Base-by-base conservation (phyloP, 371 early-diverging fungal species). In the Mucor mucedo region DNA sequence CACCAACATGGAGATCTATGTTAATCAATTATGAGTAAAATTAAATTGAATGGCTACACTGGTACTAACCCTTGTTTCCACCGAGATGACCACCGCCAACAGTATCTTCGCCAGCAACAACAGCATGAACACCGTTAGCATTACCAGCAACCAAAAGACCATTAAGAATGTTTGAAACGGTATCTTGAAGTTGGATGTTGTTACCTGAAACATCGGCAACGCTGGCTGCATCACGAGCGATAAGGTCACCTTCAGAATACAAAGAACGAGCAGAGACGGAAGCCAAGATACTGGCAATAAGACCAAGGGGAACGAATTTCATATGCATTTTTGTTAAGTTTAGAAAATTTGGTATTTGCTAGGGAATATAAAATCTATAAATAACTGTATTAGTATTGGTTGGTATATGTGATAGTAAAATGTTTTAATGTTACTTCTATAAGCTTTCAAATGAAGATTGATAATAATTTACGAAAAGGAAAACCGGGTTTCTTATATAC, bases 311-410 rank as follows among this genome's bases (percentile, higher is more conserved):
- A 32, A 60, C 39, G 30, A 60, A 52, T 52, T 60, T 60, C 53
- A 60, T 52, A 28, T 60, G 61, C 61, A 60, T 60, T 60, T 60
- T 59, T 42, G 44, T n/a, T 50, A 50, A 50, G 47, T 29, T 10
- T 50, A 50, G 28, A 50, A 48, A 50, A 50, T 47, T 21, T 47
- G 28, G 27, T 50, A 29, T 50, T 50, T 49, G 16, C 30, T 13
- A 47, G 27, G 27, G 47, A 21, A 47, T 47, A 47, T 21, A 47
- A 47, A 47, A 47, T 21, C 7, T 47, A n/a, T 47, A 21, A 47
- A 47, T 10, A 44, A 44, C 5, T n/a, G 21, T 16, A 6, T 27
- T 47, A 21, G 21, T n/a, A 47, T 4, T 21, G 8, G 16, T n/a
- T 5, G 6, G 16, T 16, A 16, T 45, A 45, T n/a, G 16, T 21